A percentile compares a stretch with the other conserved stretches of the same genome.
Evolutionary conservation across 768 basidiomycete genomes (phyloP).

Genomic region (Kockovaella imperatae): DNA sequence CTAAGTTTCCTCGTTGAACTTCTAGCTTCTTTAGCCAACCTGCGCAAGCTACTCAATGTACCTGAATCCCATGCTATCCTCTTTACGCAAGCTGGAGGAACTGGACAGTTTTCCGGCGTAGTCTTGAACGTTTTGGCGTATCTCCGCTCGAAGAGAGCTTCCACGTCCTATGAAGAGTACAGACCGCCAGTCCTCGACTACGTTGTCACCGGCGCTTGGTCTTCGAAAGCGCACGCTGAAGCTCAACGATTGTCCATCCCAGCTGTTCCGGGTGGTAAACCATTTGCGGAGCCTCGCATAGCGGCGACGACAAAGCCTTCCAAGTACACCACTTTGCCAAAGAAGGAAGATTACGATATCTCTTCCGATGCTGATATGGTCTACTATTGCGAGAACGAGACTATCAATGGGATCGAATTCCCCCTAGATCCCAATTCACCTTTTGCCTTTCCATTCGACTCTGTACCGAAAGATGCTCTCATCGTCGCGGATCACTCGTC

Average conservation of each 20-base stretch:
- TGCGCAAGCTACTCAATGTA: constrained; percentile 69
- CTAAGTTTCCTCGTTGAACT: not conserved
- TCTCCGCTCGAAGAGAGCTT: constrained; percentile 66
- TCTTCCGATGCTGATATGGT: constrained; percentile 75
- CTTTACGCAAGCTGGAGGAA: constrained; percentile 91
- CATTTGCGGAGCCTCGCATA: constrained; percentile 55
- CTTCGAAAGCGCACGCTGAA: constrained; percentile 74
- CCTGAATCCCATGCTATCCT: constrained; percentile 78
- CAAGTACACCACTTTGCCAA: constrained; percentile 62
- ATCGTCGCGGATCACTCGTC: constrained; percentile 93
- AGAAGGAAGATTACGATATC: constrained; percentile 64
- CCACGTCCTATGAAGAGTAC: constrained; percentile 15
- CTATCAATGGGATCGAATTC: constrained; percentile 90
- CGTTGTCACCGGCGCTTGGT: constrained; percentile 87
- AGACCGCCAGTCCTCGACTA: constrained; percentile 62
- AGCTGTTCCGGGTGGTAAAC: constrained; percentile 9
- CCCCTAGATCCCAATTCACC: constrained; percentile 48
- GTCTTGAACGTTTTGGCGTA: constrained; percentile 85
- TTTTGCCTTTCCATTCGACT: constrained; percentile 72
- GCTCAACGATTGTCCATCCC: constrained; percentile 59
- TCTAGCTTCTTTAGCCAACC: constrained; percentile 45
- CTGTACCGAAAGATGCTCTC: constrained; percentile 57
- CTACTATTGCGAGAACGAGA: constrained; percentile 99
- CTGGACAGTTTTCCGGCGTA: constrained; percentile 81
- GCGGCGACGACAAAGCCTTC: constrained; percentile 59